Evolutionary conservation across 2,329 filamentous ascomycete species (phyloP).

Genomic region (Monosporascus sp.): DNA sequence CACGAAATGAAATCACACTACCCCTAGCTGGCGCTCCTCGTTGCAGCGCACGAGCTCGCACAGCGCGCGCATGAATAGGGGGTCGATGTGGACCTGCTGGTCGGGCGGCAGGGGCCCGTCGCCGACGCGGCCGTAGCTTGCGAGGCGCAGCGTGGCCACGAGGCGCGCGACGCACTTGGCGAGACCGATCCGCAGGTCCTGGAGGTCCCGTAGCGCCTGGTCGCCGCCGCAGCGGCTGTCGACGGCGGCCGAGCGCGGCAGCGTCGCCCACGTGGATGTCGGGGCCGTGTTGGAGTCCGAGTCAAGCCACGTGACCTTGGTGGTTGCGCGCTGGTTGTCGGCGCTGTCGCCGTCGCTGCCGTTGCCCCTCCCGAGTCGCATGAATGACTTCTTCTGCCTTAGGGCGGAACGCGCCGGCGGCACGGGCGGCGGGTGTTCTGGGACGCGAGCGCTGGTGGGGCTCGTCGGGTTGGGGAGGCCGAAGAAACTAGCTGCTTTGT

Average conservation of each 20-base stretch:
- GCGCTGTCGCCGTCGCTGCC: constrained; percentile 2
- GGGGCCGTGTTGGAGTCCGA: constrained; percentile 4
- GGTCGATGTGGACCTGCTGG: constrained; percentile 16
- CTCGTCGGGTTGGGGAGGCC: constrained; percentile 31
- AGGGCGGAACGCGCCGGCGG: constrained; percentile 4
- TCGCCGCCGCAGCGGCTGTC: constrained; percentile 3
- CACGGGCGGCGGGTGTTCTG: constrained; percentile 1
- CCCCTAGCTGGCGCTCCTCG: constrained; percentile 24
- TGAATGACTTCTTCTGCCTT: constrained; percentile 10
- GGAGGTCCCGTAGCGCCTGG: constrained; percentile 19
- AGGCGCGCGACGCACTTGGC: constrained; percentile 45
- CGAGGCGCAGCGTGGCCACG: constrained; percentile 40
- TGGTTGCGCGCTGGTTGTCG: neutral
- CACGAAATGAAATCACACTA: too few species aligned
- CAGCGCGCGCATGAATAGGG: constrained; percentile 32
- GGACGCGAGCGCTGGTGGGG: too few species aligned
- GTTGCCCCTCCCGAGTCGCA: constrained; percentile 2
- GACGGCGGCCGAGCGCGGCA: neutral
- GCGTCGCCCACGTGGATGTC: neutral
- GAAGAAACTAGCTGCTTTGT: constrained; percentile 46
- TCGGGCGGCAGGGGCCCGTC: constrained; percentile 2
- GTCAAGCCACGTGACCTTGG: neutral
- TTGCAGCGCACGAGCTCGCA: constrained; percentile 36
- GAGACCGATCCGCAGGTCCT: constrained; percentile 44
- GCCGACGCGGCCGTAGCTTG: constrained; percentile 4